Evolutionary conservation across 106 monocot genomes (phyloP).

Genomic region (Allium sativum): DNA sequence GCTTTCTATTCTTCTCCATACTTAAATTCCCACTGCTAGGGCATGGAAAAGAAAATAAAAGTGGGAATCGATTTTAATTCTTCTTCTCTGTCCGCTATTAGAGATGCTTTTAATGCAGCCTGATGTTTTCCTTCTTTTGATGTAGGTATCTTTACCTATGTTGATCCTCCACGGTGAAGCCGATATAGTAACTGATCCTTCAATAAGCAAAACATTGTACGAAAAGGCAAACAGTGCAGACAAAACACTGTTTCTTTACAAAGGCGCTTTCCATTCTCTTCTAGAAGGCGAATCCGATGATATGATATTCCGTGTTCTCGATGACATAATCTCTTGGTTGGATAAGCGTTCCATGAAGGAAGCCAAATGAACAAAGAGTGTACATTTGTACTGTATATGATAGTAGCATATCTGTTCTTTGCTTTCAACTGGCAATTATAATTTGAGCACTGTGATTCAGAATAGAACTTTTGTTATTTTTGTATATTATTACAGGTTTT

Average conservation of each 20-base stretch:
- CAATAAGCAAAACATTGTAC: slow-evolving; percentile 71
- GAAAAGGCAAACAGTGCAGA: slow-evolving; percentile 73
- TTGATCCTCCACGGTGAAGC: slow-evolving; percentile 79
- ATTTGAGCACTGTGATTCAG: not conserved
- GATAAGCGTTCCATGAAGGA: slow-evolving; percentile 21
- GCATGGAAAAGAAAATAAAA: no score
- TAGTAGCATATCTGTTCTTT: not conserved
- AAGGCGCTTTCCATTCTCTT: slow-evolving; percentile 66
- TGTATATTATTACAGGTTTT: not conserved
- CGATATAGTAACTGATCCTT: slow-evolving; percentile 72
- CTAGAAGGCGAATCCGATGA: slow-evolving; percentile 90
- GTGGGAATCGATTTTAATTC: no score
- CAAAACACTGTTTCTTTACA: slow-evolving; percentile 60
- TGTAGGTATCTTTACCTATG: slow-evolving; percentile 80
- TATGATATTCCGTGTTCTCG: slow-evolving; percentile 58
- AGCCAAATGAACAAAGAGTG: not conserved
- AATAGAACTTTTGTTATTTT: not conserved
- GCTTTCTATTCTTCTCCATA: no score
- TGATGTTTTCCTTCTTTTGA: not conserved
- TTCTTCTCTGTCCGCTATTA: no score
- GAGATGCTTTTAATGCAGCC: no score
- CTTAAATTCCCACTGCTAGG: no score
- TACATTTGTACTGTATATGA: not conserved
- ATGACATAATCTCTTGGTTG: slow-evolving; percentile 74
- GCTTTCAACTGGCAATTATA: no score